Conservation (phyloP, 164 flowering plant species). For the Vitis rupestris region DNA sequence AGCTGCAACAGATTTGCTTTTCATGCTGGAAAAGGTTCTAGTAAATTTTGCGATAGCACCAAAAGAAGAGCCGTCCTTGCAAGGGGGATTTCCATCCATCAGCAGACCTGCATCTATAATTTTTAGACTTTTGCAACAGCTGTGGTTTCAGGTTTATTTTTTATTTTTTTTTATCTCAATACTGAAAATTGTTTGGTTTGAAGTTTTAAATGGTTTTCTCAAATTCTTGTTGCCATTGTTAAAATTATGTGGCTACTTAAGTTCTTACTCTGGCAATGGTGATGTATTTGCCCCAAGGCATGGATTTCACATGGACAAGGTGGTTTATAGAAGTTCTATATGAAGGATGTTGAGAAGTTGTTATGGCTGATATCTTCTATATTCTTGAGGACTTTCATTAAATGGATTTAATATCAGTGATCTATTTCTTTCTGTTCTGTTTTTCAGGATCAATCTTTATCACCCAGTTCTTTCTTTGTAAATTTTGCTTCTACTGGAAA, state of each 20-base stretch:
- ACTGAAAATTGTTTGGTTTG: neutral
- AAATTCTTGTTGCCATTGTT: neutral
- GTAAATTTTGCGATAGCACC: constrained; percentile 25
- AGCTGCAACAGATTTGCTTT: constrained; percentile 65
- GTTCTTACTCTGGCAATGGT: neutral
- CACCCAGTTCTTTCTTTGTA: constrained; percentile 35
- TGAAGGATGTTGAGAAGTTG: too few species aligned
- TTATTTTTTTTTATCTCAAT: neutral
- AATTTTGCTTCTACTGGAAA: constrained; percentile 24
- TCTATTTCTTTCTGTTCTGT: constrained; percentile 4
- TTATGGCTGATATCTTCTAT: neutral
- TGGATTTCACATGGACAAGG: too few species aligned
- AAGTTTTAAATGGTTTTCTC: neutral
- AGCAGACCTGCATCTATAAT: constrained; percentile 51
- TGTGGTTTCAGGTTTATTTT: constrained; percentile 73
- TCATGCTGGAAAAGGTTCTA: constrained; percentile 45
- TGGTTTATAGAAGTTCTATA: too few species aligned
- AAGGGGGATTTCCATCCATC: constrained; percentile 27
- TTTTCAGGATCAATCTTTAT: constrained; percentile 54
- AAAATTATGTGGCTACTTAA: neutral
- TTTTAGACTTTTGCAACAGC: constrained; percentile 52
- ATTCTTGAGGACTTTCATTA: neutral
- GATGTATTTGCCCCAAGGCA: neutral
- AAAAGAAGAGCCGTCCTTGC: constrained; percentile 16
- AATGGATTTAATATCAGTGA: neutral